A percentile compares a stretch with the other conserved stretches of the same genome.
Evolutionary conservation across 2,329 filamentous ascomycete genomes (phyloP).

Genomic region (Dryadomyces sulphureus): DNA sequence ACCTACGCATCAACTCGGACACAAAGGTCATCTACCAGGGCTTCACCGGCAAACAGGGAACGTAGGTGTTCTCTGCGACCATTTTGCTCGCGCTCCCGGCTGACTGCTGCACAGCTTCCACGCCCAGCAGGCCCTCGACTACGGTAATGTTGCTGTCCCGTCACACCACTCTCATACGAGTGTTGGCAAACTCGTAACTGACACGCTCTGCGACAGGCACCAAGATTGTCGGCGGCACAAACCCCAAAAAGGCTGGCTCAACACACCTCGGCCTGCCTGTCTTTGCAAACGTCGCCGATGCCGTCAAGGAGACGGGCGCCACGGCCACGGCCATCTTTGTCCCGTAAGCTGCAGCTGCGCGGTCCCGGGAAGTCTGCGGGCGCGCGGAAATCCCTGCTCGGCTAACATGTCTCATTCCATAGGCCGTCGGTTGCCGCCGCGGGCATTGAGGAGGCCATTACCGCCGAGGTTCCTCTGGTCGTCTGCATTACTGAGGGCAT

Average conservation of each 20-base stretch:
- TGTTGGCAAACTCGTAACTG: neutral
- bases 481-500: slow-evolving; percentile 98
- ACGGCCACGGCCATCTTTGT: slow-evolving; percentile 93
- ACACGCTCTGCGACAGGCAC: slow-evolving; percentile 45
- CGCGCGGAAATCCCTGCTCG: neutral
- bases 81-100: neutral
- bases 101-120: slow-evolving; percentile 96
- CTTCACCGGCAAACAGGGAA: slow-evolving; percentile 95
- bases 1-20: slow-evolving; percentile 83
- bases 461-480: slow-evolving; percentile 83
- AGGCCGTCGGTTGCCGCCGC: slow-evolving; percentile 83
- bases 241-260: slow-evolving; percentile 93
- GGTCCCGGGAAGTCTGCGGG: neutral
- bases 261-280: slow-evolving; percentile 85
- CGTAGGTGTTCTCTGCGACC: slow-evolving; percentile 38
- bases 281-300: slow-evolving; percentile 79
- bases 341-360: slow-evolving; percentile 41
- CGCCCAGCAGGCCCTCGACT: slow-evolving; percentile 93
- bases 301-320: slow-evolving; percentile 78
- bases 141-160: slow-evolving; percentile 57
- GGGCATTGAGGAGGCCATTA: slow-evolving; percentile 92
- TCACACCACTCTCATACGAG: neutral
- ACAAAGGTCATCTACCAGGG: slow-evolving; percentile 96
- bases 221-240: slow-evolving; percentile 94
- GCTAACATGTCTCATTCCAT: slow-evolving; percentile 3